Evolutionary conservation across 2,329 filamentous ascomycete genomes (phyloP).

Genomic region (Neonectria sp.): DNA sequence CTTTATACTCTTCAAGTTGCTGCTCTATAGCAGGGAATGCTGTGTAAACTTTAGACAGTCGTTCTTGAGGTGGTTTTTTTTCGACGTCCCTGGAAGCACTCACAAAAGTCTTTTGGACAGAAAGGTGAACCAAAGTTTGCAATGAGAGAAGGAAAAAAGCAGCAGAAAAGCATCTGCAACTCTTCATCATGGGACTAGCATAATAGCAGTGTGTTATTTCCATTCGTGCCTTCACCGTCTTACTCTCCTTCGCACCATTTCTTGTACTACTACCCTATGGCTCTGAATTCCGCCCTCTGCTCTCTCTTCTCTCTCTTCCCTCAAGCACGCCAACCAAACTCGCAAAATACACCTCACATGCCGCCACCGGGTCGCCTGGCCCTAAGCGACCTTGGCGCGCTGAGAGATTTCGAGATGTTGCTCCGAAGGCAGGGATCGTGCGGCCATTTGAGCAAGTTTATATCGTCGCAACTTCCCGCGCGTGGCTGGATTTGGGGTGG

Average conservation of each 20-base stretch:
- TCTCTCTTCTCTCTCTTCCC: not conserved
- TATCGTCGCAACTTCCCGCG: constrained; percentile 37
- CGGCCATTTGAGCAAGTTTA: constrained; percentile 62
- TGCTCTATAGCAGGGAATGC: not conserved
- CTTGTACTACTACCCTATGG: not conserved
- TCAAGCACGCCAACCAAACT: not conserved
- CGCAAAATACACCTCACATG: constrained; percentile 4
- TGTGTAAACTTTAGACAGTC: not conserved
- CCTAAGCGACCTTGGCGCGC: not conserved
- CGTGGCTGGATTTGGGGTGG: constrained; percentile 21
- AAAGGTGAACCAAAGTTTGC: not conserved
- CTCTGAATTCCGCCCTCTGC: not conserved
- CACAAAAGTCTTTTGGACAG: not conserved
- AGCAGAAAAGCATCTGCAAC: not conserved
- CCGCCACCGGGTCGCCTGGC: not conserved
- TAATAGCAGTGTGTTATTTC: not conserved
- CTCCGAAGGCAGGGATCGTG: constrained; percentile 43
- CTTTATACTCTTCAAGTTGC: no score
- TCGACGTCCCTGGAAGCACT: no score
- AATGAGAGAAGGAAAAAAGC: not conserved
- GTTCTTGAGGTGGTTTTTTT: no score
- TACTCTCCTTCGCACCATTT: not conserved
- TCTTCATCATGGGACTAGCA: not conserved
- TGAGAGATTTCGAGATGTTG: constrained; percentile 9
- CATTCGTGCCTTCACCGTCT: not conserved